Evolutionary conservation across 2,329 filamentous ascomycete genomes (phyloP).

Genomic region (Massarina eburnea): DNA sequence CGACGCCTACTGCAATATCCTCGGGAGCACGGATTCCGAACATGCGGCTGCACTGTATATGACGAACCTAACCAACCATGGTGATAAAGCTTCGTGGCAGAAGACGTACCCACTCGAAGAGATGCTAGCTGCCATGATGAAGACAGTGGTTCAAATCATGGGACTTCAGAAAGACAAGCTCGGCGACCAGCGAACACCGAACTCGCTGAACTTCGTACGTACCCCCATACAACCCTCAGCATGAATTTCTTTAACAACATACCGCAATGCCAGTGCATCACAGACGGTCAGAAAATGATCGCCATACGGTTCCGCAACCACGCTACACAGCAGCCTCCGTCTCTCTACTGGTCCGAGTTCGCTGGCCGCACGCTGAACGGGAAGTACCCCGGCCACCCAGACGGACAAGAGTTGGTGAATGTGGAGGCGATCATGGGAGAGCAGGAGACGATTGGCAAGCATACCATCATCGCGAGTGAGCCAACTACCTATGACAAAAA

Average conservation of each 20-base stretch:
- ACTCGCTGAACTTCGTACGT: conserved; percentile 57
- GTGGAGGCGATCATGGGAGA: conserved; percentile 38
- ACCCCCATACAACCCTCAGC: no score
- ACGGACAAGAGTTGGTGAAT: conserved; percentile 41
- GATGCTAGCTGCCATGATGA: conserved; percentile 51
- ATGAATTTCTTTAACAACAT: no score
- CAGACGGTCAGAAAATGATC: conserved; percentile 53
- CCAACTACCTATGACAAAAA: conserved; percentile 55
- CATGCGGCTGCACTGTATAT: conserved; percentile 55
- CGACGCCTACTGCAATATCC: conserved; percentile 52
- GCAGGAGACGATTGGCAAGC: conserved; percentile 50
- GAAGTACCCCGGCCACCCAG: conserved; percentile 54
- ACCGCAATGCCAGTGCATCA: no score
- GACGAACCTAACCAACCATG: conserved; percentile 46
- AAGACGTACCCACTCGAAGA: conserved; percentile 43
- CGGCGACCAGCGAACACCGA: conserved; percentile 47
- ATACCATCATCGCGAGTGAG: conserved; percentile 58
- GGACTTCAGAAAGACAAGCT: conserved; percentile 48
- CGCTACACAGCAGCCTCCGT: conserved; percentile 53
- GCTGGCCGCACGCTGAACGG: conserved; percentile 56
- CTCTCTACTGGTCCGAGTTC: conserved; percentile 53
- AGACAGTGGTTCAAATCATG: conserved; percentile 51
- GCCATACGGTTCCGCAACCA: conserved; percentile 58
- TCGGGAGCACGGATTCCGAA: conserved; percentile 57
- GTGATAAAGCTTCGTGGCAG: conserved; percentile 46